These are phyloP conservation scores for Vitis hybrid DNA, from an alignment of 177 flowering plant species.

Conservation along the genomic window DNA sequence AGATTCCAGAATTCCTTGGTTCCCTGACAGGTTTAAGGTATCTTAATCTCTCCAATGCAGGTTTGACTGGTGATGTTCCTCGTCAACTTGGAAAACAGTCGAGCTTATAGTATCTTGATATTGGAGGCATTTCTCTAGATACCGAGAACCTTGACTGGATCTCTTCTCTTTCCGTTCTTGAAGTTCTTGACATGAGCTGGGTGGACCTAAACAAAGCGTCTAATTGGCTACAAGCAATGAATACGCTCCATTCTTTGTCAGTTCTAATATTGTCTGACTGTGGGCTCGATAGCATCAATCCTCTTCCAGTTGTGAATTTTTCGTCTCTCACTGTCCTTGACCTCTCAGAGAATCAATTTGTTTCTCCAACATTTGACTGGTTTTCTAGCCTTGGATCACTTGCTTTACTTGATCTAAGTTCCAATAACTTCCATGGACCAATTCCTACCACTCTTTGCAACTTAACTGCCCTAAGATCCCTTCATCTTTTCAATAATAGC, in stretches of 20 bases:
- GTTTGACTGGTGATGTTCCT: too few species aligned
- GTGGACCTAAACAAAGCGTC: conserved; percentile 1
- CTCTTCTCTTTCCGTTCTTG: background rate
- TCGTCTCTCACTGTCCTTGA: conserved; percentile 16
- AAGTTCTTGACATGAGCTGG: conserved; percentile 6
- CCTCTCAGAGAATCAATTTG: conserved; percentile 9
- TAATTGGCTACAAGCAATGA: conserved; percentile 9
- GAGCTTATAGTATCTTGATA: too few species aligned
- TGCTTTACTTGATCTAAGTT: background rate
- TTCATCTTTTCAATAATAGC: too few species aligned
- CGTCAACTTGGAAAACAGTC: too few species aligned
- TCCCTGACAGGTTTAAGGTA: too few species aligned
- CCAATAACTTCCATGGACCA: background rate
- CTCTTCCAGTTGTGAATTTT: background rate
- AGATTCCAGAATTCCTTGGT: too few species aligned
- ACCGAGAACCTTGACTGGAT: conserved; percentile 12
- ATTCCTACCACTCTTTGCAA: too few species aligned
- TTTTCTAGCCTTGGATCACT: conserved; percentile 1
- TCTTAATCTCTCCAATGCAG: too few species aligned
- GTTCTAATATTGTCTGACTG: conserved; percentile 3
- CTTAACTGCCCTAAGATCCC: too few species aligned
- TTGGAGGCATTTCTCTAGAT: too few species aligned
- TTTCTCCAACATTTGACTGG: conserved; percentile 8
- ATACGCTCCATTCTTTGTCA: conserved; percentile 11
- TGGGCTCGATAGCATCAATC: background rate